Evolutionary conservation across 331 rosid species (phyloP).

Genomic region (Rhamnella rubrinervis): DNA sequence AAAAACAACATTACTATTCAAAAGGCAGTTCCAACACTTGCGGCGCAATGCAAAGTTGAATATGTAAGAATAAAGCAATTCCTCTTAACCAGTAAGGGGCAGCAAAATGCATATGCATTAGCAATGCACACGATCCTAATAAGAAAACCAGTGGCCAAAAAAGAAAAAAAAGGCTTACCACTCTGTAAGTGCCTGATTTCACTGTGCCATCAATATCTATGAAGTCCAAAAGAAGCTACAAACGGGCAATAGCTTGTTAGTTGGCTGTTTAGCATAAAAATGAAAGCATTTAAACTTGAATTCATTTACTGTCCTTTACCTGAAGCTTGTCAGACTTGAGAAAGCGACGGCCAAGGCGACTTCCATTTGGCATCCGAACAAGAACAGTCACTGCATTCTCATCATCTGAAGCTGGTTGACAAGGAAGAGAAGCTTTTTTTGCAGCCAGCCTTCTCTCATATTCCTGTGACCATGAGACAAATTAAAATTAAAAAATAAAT

Average conservation of each 20-base stretch:
- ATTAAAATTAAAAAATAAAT: not conserved
- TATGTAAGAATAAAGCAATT: not conserved
- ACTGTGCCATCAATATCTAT: constrained; percentile 46
- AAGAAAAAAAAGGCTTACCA: constrained; percentile 49
- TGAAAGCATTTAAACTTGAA: constrained; percentile 11
- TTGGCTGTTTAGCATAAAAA: constrained; percentile 8
- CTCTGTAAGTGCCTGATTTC: constrained; percentile 66
- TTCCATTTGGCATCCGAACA: constrained; percentile 81
- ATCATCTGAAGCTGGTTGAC: constrained; percentile 61
- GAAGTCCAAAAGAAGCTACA: constrained; percentile 70
- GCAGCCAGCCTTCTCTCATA: constrained; percentile 31
- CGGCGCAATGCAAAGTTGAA: not conserved
- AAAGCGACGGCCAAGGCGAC: constrained; percentile 61
- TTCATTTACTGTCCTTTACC: constrained; percentile 38
- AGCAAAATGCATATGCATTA: no score
- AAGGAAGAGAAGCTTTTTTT: constrained; percentile 45
- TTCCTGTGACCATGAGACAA: constrained; percentile 39
- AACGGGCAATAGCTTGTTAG: constrained; percentile 24
- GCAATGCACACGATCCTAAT: constrained; percentile 2
- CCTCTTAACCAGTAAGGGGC: no score
- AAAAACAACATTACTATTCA: not conserved
- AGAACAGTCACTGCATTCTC: constrained; percentile 55
- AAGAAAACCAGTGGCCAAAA: constrained; percentile 19
- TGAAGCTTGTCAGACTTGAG: constrained; percentile 74
- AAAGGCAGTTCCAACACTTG: not conserved